Base-by-base conservation (phyloP, 1,139 yeast species). In the Debaryomyces subglobosus region DNA sequence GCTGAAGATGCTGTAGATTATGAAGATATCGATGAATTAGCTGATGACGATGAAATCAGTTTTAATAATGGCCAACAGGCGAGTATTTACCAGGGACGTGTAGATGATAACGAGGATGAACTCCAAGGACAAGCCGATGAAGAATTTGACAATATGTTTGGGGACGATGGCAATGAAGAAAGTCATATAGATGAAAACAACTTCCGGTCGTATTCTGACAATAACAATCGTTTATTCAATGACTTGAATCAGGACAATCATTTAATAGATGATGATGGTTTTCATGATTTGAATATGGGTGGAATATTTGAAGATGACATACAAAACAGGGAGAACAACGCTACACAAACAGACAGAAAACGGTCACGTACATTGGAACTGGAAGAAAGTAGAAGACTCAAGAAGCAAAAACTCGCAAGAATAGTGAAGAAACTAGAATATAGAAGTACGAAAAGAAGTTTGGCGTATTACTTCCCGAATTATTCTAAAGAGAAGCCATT, bases 1-100 rank as follows among this genome's bases (percentile, higher is more conserved):
- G 94, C 95, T 1, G 97, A 84, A 4, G 94, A 92, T 64, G 98
- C 99, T n/a, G 74, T 91, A 39, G 98, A 94, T 67, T 94, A 89
- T 63, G 97, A 90, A 60, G 97, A 90, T 62, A 96, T 89, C 55
- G 98, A 92, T 57, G 97, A 92, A 64, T 74, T 94, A 49, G 98
- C 98, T 0, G 98, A 75, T n/a, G 78, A 91, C 43, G 97, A 90
- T 47, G 89, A 59, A 20, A 37, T 36, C 8, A 46, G 38, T 5
- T 18, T 24, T 12, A 13, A 30, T 27, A 42, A 24, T 1, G 36
- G 36, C 5, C 47, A 33, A 3, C 15, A 21, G 9, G 13, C 18
- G 29, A 58, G 47, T 9, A 61, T 27, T 9, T 16, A 50, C 7
- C 63, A 55, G 20, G 67, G 59, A 16, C 68, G 57, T 7, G 68